Evolutionary conservation across 768 basidiomycete genomes (phyloP), one percentile per base, ranked within the genome.

Genomic region (Rossbeevera mucosa): DNA sequence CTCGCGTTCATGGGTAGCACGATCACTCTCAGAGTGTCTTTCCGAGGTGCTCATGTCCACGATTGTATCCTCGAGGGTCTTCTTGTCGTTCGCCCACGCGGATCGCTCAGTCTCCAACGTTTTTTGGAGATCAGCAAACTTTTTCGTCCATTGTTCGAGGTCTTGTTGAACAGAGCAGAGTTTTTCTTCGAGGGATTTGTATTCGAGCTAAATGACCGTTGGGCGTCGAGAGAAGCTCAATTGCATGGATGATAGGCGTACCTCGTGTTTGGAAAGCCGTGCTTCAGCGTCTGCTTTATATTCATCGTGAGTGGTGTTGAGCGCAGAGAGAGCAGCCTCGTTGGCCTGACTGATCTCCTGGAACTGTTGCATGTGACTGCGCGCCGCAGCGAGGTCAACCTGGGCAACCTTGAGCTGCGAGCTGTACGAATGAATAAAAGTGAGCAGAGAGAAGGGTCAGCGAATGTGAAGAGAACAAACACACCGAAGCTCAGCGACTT

Each of bases 401-500:
- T 93, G 83, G 2, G 85, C 76, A 2, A 89, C 76, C 70, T 90
- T 91, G 47, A 94, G 74, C 24, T 85, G 75, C 33, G 85, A 81
- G 12, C 91, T 92, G 14, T 13, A 42, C n/a, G 60, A 13, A 36
- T 25, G 43, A 16, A 51, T 14, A 16, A 7, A 22, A 18, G 47
- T 55, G 7, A 57, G 20, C 12, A 16, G 13, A 22, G 13, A 22
- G 3, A 44, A 26, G 16, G 7, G 11, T 33, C n/a, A 25, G 21
- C 1, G 24, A 0, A 22, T 13, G 28, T 2, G n/a, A 12, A 4
- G 41, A 11, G 11, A 28, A 7, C 6, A 12, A 30, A 69, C 76
- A 25, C 51, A 91, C 88, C 91, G 77, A 18, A 94, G 76, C 49
- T 93, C 91, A 4, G 91, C 92, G 18, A 94, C 86, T 63, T 93